These are phyloP conservation scores for Knufia fluminis DNA, from an alignment of 2,329 filamentous ascomycete species.

Conservation along the genomic window DNA sequence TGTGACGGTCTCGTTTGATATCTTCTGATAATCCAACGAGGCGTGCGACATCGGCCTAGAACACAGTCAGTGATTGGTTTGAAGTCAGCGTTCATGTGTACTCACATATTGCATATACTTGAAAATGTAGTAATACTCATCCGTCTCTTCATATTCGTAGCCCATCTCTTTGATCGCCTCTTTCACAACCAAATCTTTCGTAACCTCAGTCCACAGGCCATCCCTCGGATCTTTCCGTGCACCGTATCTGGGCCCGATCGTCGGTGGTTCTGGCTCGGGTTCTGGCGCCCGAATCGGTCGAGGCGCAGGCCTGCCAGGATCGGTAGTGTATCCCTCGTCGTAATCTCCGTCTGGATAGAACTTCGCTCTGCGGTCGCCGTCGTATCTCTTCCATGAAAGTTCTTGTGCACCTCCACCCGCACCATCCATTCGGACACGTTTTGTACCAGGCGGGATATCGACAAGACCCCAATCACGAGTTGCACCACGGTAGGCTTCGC, in stretches of 20 bases:
- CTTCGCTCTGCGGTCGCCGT: conserved; percentile 63
- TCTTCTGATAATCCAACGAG: conserved; percentile 75
- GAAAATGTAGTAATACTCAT: conserved; percentile 84
- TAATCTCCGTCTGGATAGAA: conserved; percentile 56
- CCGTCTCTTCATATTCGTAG: conserved; percentile 85
- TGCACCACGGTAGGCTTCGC: conserved; percentile 64
- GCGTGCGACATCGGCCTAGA: conserved; percentile 74
- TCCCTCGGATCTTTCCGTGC: conserved; percentile 34
- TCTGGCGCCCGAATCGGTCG: conserved; percentile 8
- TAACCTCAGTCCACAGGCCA: conserved; percentile 93
- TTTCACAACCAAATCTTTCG: conserved; percentile 77
- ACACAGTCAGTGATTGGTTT: no score
- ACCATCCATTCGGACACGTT: conserved; percentile 73
- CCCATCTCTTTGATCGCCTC: conserved; percentile 79
- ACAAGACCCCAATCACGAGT: conserved; percentile 73
- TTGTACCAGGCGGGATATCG: conserved; percentile 74
- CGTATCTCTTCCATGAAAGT: conserved; percentile 70
- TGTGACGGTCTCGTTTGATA: conserved; percentile 59
- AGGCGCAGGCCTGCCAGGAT: conserved; percentile 38
- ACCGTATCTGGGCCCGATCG: conserved; percentile 37
- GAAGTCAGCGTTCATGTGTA: conserved; percentile 23
- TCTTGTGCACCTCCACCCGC: conserved; percentile 66
- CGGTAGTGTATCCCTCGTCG: conserved; percentile 46
- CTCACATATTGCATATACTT: conserved; percentile 81
- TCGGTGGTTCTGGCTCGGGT: conserved; percentile 24